phyloP scores from a whole-genome alignment of 345 rosid genomes.

The Excoecaria cochinchinensis region DNA sequence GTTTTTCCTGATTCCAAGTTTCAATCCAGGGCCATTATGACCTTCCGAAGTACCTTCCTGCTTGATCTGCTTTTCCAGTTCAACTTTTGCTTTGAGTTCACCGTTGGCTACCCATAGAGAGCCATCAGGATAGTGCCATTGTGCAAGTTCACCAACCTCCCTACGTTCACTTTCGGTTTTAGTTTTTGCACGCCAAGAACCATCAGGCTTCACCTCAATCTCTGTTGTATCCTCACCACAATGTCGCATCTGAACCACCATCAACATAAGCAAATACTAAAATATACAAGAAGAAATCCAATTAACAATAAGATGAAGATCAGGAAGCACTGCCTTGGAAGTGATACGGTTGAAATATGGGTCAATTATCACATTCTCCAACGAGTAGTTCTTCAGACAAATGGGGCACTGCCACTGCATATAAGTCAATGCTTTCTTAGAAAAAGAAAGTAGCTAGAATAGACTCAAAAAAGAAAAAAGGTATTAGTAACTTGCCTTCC shows the following conservation, averaged over 20 bases:
- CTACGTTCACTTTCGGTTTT: slow-evolving; percentile 72
- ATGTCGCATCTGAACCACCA: slow-evolving; percentile 59
- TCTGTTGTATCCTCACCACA: slow-evolving; percentile 87
- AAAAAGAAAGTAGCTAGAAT: slow-evolving; percentile 8
- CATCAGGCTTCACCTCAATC: slow-evolving; percentile 89
- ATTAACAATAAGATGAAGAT: slow-evolving; percentile 9
- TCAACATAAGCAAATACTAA: slow-evolving; percentile 13
- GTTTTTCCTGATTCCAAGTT: slow-evolving; percentile 87
- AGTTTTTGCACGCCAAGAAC: slow-evolving; percentile 92
- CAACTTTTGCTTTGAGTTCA: slow-evolving; percentile 48
- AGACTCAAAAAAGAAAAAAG: not conserved
- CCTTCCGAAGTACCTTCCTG: slow-evolving; percentile 78
- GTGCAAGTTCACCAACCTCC: slow-evolving; percentile 75
- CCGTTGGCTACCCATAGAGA: slow-evolving; percentile 42
- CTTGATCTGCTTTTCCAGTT: slow-evolving; percentile 52
- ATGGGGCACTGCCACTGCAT: slow-evolving; percentile 98
- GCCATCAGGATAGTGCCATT: slow-evolving; percentile 84
- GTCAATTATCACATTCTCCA: slow-evolving; percentile 79
- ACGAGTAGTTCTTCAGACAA: slow-evolving; percentile 86
- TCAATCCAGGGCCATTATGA: slow-evolving; percentile 54
- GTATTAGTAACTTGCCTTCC: slow-evolving; percentile 64
- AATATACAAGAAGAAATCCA: not conserved
- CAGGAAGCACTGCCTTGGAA: slow-evolving; percentile 51
- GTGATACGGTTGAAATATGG: slow-evolving; percentile 90
- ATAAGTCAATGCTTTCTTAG: slow-evolving; percentile 26